phyloP scores from a whole-genome alignment of 306 rosid genomes.

The Chamaecrista fasciculata region DNA sequence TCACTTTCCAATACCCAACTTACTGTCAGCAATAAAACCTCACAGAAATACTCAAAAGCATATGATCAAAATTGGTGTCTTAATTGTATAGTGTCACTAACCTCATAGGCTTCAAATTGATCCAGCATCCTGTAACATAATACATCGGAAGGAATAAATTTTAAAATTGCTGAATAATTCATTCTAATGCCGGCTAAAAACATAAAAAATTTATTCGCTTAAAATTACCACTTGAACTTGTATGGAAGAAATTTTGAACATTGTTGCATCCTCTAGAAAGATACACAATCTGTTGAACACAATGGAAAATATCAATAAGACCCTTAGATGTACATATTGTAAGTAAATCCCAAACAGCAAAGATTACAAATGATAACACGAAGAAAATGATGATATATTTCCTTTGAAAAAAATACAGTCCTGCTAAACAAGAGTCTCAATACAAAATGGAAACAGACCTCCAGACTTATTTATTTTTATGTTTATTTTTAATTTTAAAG shows the following conservation, averaged over 20 bases:
- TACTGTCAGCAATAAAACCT: background rate
- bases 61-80: background rate
- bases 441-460: background rate
- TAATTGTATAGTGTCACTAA: constrained; percentile 34
- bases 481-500: background rate
- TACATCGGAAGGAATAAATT: constrained; percentile 12
- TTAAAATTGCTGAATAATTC: background rate
- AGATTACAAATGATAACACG: background rate
- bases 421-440: background rate
- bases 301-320: constrained; percentile 27
- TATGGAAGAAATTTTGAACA: constrained; percentile 44
- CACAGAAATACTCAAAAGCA: constrained; percentile 11
- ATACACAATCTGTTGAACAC: constrained; percentile 43
- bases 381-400: background rate
- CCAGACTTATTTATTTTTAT: background rate
- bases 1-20: background rate
- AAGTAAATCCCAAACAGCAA: constrained; percentile 1
- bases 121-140: constrained; percentile 48
- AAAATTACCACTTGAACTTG: constrained; percentile 48
- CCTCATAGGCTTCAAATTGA: constrained; percentile 47
- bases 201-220: background rate
- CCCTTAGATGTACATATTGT: constrained; percentile 1
- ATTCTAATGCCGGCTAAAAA: background rate
- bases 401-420: background rate
- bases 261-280: constrained; percentile 43